phyloP scores from a whole-genome alignment of 1,284 basidiomycete species.

The Chalciporus sp. region DNA sequence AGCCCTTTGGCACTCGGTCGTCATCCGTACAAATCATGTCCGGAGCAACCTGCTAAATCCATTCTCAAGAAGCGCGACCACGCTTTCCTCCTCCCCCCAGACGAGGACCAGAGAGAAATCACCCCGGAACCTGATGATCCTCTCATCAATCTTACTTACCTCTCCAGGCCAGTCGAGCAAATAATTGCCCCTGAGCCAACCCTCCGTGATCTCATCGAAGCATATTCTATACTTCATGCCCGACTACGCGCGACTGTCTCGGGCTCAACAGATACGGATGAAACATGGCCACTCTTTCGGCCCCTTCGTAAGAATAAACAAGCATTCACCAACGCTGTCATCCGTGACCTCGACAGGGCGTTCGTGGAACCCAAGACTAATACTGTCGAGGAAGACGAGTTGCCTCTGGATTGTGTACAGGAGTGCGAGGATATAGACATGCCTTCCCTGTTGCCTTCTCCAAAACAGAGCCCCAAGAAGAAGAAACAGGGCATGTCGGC shows the following conservation, averaged over 20 bases:
- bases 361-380: slow-evolving; percentile 54
- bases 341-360: slow-evolving; percentile 65
- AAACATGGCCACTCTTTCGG: slow-evolving; percentile 69
- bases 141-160: slow-evolving; percentile 61
- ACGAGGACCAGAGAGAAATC: slow-evolving; percentile 54
- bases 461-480: slow-evolving; percentile 55
- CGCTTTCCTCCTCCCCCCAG: slow-evolving; percentile 38
- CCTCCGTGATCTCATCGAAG: slow-evolving; percentile 63
- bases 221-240: slow-evolving; percentile 67
- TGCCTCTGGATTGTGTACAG: slow-evolving; percentile 17
- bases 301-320: slow-evolving; percentile 58
- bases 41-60: slow-evolving; percentile 52
- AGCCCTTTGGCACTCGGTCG: slow-evolving; percentile 35
- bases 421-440: slow-evolving; percentile 32
- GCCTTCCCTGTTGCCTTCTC: slow-evolving; percentile 49
- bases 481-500: slow-evolving; percentile 71
- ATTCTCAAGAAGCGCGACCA: slow-evolving; percentile 59
- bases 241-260: slow-evolving; percentile 57
- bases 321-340: slow-evolving; percentile 53
- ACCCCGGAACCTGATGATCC: slow-evolving; percentile 75
- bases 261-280: slow-evolving; percentile 52
- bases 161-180: slow-evolving; percentile 58
- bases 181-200: slow-evolving; percentile 53
- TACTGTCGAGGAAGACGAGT: slow-evolving; percentile 31
- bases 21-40: slow-evolving; percentile 38